Percentiles rank a stretch among this genome's conserved stretches.
phyloP scores from a whole-genome alignment of 805 yeast genomes.

The Cyberlindnera mississippiensis region DNA sequence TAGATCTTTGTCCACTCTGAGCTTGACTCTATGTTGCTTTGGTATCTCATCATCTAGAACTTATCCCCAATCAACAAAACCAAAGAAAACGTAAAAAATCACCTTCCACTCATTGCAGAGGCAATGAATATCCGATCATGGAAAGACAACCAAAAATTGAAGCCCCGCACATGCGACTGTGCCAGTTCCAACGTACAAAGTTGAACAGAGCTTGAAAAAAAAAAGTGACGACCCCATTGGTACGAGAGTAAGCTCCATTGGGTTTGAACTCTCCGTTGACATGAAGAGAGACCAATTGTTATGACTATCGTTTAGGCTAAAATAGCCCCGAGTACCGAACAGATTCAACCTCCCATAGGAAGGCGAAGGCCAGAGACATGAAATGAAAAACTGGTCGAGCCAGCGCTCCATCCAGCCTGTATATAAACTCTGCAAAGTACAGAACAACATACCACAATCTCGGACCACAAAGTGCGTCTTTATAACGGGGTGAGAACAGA shows the following conservation, averaged over 20 bases:
- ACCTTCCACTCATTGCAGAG: too few species aligned
- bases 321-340: conserved; percentile 58
- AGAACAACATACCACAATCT: not conserved
- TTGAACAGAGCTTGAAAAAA: conserved; percentile 13
- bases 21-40: conserved; percentile 90
- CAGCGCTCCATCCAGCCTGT: conserved; percentile 7
- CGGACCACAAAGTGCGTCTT: conserved; percentile 1
- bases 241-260: conserved; percentile 85
- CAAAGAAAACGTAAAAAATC: not conserved
- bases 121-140: conserved; percentile 4
- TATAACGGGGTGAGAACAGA: conserved; percentile 10
- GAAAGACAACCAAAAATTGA: conserved; percentile 10
- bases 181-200: conserved; percentile 32
- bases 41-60: conserved; percentile 61
- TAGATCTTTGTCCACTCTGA: conserved; percentile 50
- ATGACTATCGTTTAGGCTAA: conserved; percentile 68
- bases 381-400: not conserved
- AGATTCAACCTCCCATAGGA: conserved; percentile 11
- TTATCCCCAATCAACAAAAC: not conserved
- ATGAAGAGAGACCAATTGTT: conserved; percentile 46
- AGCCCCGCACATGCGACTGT: conserved; percentile 69
- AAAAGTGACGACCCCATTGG: conserved; percentile 50
- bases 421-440: conserved; percentile 3
- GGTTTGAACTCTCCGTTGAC: conserved; percentile 38
- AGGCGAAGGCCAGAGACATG: conserved; percentile 12